phyloP scores from a whole-genome alignment of 2,329 filamentous ascomycete species.

The Penicillium hordei region DNA sequence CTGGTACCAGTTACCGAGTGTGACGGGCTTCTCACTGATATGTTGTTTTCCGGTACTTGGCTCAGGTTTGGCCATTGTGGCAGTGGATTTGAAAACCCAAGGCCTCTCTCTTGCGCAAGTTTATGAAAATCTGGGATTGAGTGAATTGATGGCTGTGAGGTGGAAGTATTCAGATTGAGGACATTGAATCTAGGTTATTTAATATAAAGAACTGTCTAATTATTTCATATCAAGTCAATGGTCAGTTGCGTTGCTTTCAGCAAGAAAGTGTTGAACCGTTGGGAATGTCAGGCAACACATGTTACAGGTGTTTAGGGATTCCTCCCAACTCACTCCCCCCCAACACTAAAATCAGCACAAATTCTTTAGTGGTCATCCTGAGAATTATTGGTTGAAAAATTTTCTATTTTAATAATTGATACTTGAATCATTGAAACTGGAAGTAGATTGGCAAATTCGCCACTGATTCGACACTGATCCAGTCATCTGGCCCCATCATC shows the following conservation, averaged over 20 bases:
- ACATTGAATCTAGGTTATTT: background rate
- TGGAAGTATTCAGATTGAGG: too few species aligned
- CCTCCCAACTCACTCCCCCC: background rate
- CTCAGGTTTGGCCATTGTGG: conserved; percentile 1
- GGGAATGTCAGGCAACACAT: conserved; percentile 5
- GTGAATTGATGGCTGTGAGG: background rate
- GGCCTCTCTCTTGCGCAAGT: background rate
- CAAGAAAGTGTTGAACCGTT: conserved; percentile 12
- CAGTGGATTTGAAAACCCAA: background rate
- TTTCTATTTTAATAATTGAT: background rate
- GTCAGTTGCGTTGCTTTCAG: background rate
- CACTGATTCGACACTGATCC: background rate
- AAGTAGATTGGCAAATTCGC: background rate
- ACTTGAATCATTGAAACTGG: too few species aligned
- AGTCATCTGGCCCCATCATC: background rate
- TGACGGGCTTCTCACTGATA: conserved; percentile 77
- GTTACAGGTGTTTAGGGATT: background rate
- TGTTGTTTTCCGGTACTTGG: conserved; percentile 59
- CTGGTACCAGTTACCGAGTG: conserved; percentile 76
- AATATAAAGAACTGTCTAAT: background rate
- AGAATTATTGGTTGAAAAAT: background rate
- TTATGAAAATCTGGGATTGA: background rate
- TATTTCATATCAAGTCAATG: background rate
- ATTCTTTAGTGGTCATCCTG: background rate
- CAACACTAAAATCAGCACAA: background rate